Evolutionary conservation across 139 green algal species (phyloP), one percentile per base, ranked within the genome.

Genomic region (Coelastrella sp.): DNA sequence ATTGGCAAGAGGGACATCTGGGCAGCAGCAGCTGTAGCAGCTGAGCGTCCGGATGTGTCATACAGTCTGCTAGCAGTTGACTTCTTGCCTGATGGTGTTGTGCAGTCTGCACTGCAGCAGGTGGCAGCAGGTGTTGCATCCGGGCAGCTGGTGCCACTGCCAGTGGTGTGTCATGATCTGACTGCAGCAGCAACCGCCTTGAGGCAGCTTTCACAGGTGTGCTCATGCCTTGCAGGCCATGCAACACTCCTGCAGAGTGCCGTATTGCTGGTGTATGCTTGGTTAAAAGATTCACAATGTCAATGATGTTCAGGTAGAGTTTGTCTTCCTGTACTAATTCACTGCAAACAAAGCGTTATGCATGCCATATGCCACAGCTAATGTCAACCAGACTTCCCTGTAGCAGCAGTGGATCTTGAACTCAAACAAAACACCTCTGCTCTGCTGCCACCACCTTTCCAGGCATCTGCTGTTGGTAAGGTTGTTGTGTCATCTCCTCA

Each of bases 1-100:
- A 99, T 99, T 89, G 95, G 94, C 89, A 99, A 99, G 95, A 93
- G 97, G 58, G 97, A 97, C 93, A 96, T 99, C 80, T 98, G 94
- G 94, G 95, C 90, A 78, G 75, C 92, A 0, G 89, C 87, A 1
- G 92, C 95, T 15, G 90, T 97, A 15, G 76, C 89, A 25, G 92
- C 95, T 61, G 94, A 98, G 90, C 95, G 97, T 10, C 96, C 96
- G 9, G 97, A 99, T 84, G 90, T 97, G 76, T 25, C 12, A 9
- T 98, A 96, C 93, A 92, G 91, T 12, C 85, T 97, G 27, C 78
- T 96, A 66, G 96, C 96, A 7, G 91, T 97, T 12, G 96, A 98
- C 87, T 97, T 98, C 90, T 92, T 98, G 88, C 90, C 94, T 15
- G 61, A 84, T 61, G 20, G 10, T 7, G 78, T 72, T 57, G 89